Conservation (phyloP, 2,329 filamentous ascomycete species). For the Clonostachys sp. region DNA sequence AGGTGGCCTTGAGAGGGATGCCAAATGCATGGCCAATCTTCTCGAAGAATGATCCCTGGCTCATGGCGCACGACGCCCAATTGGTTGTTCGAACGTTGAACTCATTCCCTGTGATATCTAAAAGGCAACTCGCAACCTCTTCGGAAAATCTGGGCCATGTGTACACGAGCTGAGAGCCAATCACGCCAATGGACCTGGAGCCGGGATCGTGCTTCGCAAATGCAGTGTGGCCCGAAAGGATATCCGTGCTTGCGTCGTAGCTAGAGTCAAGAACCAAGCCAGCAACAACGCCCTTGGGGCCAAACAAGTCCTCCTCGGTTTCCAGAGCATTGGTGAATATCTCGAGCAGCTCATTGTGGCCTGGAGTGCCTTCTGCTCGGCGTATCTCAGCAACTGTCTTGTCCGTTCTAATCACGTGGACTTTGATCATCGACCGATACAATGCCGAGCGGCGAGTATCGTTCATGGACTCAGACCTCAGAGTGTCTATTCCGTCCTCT, state of each 20-base stretch:
- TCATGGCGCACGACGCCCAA: slow-evolving; percentile 39
- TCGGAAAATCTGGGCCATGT: slow-evolving; percentile 67
- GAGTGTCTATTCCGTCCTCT: slow-evolving; percentile 66
- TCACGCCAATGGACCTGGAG: slow-evolving; percentile 63
- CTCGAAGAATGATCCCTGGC: slow-evolving; percentile 70
- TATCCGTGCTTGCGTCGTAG: slow-evolving; percentile 54
- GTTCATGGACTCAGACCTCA: slow-evolving; percentile 30
- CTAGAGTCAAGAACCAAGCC: slow-evolving; percentile 67
- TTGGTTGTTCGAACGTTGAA: slow-evolving; percentile 33
- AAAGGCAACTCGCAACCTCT: slow-evolving; percentile 51
- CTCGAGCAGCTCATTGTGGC: slow-evolving; percentile 52
- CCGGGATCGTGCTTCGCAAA: slow-evolving; percentile 46
- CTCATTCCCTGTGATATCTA: slow-evolving; percentile 33
- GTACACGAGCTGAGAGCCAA: slow-evolving; percentile 67
- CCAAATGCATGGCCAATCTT: slow-evolving; percentile 69
- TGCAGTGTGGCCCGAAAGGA: slow-evolving; percentile 63
- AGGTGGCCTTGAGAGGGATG: slow-evolving; percentile 61
- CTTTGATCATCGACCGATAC: slow-evolving; percentile 40
- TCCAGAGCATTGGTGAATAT: slow-evolving; percentile 33
- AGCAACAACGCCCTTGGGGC: slow-evolving; percentile 57
- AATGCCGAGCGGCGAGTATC: not conserved
- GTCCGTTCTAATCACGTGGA: slow-evolving; percentile 62
- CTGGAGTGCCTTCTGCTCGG: slow-evolving; percentile 59
- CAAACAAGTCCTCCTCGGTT: not conserved
- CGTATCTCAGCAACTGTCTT: slow-evolving; percentile 64